phyloP scores from a whole-genome alignment of 345 rosid species.

The Ceriops zippeliana region DNA sequence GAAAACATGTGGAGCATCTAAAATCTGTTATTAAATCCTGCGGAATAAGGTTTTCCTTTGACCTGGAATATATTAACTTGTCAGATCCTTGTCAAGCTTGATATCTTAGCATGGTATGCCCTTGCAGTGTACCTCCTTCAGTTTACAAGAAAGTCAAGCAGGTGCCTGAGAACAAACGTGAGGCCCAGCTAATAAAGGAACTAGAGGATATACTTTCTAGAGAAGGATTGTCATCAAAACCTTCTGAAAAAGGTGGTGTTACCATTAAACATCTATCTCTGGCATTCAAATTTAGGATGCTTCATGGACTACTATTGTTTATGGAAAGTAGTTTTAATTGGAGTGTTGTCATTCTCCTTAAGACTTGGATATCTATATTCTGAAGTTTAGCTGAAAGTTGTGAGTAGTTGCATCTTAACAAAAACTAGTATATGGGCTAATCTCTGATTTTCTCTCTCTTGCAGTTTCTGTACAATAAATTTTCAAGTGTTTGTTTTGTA shows the following conservation, averaged over 20 bases:
- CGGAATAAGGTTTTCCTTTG: conserved; percentile 63
- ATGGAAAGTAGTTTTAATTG: not conserved
- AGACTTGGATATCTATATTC: too few relatives aligned
- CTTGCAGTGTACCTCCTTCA: conserved; percentile 68
- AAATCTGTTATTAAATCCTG: conserved; percentile 82
- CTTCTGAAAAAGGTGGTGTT: conserved; percentile 72
- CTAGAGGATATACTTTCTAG: conserved; percentile 77
- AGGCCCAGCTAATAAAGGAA: conserved; percentile 70
- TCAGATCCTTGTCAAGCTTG: conserved; percentile 12
- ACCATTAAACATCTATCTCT: conserved; percentile 12
- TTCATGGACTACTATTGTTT: conserved; percentile 4
- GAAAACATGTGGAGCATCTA: conserved; percentile 76
- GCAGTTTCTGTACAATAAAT: not conserved
- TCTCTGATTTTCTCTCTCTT: not conserved
- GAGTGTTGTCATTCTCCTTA: too few relatives aligned
- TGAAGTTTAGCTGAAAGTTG: too few relatives aligned
- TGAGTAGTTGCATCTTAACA: not conserved
- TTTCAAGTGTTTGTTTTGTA: not conserved
- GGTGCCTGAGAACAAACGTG: conserved; percentile 76
- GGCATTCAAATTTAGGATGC: not conserved
- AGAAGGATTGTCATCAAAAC: conserved; percentile 80
- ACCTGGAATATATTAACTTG: conserved; percentile 9
- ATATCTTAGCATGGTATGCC: conserved; percentile 6
- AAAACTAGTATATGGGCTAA: not conserved
- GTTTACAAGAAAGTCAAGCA: conserved; percentile 84